Evolutionary conservation across 78 protist species (phyloP), one percentile per base, ranked within the genome.

Genomic region (Isochrysis galbana): DNA sequence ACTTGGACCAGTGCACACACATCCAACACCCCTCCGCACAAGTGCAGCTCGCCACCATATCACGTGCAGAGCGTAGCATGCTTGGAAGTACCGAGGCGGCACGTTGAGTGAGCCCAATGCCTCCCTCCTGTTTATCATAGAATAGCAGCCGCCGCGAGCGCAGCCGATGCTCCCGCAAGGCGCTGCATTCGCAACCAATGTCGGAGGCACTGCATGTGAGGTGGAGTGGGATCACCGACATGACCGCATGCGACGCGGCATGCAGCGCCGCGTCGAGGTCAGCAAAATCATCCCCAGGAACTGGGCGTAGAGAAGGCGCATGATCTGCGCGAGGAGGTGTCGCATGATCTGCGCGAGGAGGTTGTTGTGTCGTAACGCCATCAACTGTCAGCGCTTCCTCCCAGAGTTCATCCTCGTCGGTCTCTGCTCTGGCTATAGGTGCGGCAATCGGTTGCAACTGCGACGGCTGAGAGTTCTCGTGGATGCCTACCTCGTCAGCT

Each of bases 181-280:
- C 84, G 5, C 39, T 46, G 88, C 88, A 80, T 19, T 80, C 88
- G 22, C 51, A 44, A 54, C 88, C 48, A 25, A 80, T 38, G n/a
- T 80, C 88, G 14, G 39, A 46, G 36, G 29, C 25, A 5, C 44
- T 41, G 38, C 88, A 80, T 34, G 29, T 26, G 25, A 44, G 38
- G 22, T 2, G 39, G 2, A 80, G 55, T 21, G 88, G 88, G 41
- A 44, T 22, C 38, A 44, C 22, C 32, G 88, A 32, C 19, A 44
- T 7, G 10, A 80, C 36, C 34, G 88, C 88, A 54, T 80, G 88
- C 23, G 88, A 46, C n/a, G 55, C 55, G 23, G 88, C 88, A 23
- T 80, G 88, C 38, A 80, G 38, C 5, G 55, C 88, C 25, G 51
- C 87, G 34, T 23, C 36, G 17, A 78, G 47, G 32, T 3, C 74